phyloP scores from a whole-genome alignment of 805 yeast species.

The Saturnispora ahearnii region DNA sequence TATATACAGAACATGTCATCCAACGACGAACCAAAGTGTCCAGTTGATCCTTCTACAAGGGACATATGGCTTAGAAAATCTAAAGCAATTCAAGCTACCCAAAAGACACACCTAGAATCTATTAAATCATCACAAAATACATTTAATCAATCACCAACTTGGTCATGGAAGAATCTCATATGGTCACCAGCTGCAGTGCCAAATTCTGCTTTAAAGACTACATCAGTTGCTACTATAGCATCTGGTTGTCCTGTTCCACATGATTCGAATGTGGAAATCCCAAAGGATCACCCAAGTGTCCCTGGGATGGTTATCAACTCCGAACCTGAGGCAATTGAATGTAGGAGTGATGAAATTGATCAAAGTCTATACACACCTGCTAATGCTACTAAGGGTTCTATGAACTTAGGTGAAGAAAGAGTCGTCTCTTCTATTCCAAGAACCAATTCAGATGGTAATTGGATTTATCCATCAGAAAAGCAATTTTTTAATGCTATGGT shows the following conservation, averaged over 20 bases:
- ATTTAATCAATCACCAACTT: neutral
- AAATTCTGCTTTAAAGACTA: neutral
- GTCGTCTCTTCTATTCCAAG: slow-evolving; percentile 79
- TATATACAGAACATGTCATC: slow-evolving; percentile 7
- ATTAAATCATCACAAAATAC: neutral
- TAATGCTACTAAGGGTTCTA: slow-evolving; percentile 24
- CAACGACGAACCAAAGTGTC: slow-evolving; percentile 38
- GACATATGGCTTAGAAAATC: slow-evolving; percentile 45
- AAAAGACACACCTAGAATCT: neutral
- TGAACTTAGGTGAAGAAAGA: slow-evolving; percentile 57
- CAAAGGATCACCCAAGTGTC: slow-evolving; percentile 18
- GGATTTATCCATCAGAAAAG: slow-evolving; percentile 94
- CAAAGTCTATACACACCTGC: slow-evolving; percentile 20
- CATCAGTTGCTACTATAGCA: neutral
- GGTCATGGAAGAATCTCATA: slow-evolving; percentile 15
- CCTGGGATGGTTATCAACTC: slow-evolving; percentile 6
- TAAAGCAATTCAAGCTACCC: slow-evolving; percentile 14
- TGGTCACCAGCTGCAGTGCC: slow-evolving; percentile 15
- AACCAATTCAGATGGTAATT: slow-evolving; percentile 55
- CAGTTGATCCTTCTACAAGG: slow-evolving; percentile 59
- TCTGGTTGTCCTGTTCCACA: slow-evolving; percentile 10
- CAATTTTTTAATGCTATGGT: slow-evolving; percentile 93
- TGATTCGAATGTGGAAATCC: slow-evolving; percentile 11
- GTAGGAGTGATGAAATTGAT: slow-evolving; percentile 39
- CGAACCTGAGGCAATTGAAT: slow-evolving; percentile 34